These are phyloP conservation scores for Stagonosporopsis rhizophila DNA, from an alignment of 2,329 filamentous ascomycete species.

Conservation along the genomic window DNA sequence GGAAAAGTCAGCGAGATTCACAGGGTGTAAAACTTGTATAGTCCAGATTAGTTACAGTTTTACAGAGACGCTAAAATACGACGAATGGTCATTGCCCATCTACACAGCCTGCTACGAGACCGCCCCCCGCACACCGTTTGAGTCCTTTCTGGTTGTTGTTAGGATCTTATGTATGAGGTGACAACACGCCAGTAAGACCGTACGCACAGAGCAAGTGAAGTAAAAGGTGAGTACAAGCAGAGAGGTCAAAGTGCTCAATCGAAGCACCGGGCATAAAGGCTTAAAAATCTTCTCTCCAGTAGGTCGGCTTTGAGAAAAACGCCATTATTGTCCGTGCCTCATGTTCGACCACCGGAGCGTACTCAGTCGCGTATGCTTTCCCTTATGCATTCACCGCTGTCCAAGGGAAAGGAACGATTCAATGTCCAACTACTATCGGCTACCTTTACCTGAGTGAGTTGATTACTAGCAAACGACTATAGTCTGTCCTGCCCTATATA, in stretches of 20 bases:
- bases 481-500: background rate
- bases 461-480: background rate
- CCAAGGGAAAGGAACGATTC: background rate
- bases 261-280: too few species aligned
- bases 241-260: too few species aligned
- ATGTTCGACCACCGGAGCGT: too few species aligned
- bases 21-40: background rate
- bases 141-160: too few species aligned
- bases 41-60: background rate
- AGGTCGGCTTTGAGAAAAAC: too few species aligned
- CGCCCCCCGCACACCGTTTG: too few species aligned
- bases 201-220: too few species aligned
- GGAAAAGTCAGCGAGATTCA: conserved; percentile 14
- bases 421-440: background rate
- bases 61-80: background rate
- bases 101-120: background rate
- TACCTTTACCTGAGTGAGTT: background rate
- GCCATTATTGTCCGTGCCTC: too few species aligned
- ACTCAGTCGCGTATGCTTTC: background rate
- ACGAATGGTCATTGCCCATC: background rate
- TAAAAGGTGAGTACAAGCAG: too few species aligned
- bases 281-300: too few species aligned
- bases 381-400: background rate
- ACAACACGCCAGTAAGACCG: too few species aligned
- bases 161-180: too few species aligned